Conservation (phyloP, 345 rosid genomes). For the Eucalyptus curtisii region DNA sequence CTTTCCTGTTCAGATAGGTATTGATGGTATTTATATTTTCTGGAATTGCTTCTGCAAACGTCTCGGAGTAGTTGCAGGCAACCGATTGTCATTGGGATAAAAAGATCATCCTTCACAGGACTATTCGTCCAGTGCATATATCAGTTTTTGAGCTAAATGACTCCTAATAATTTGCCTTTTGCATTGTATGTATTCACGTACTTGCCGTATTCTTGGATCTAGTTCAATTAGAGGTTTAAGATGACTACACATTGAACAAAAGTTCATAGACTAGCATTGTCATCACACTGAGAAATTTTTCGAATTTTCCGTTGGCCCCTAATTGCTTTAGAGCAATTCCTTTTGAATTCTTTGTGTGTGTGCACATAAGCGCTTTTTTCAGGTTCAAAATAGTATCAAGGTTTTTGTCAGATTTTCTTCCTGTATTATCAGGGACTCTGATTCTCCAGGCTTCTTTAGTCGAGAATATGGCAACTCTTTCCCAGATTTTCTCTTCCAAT, state of each 20-base stretch:
- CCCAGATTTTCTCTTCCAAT: not conserved
- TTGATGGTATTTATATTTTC: not conserved
- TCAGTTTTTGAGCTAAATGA: not conserved
- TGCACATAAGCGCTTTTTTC: not conserved
- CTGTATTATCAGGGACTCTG: too few relatives aligned
- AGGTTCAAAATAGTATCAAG: fast-evolving
- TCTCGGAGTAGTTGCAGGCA: not conserved
- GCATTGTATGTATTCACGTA: not conserved
- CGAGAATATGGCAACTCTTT: not conserved
- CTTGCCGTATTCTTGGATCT: not conserved
- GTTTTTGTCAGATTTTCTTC: too few relatives aligned
- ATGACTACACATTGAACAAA: not conserved
- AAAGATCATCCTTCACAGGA: not conserved
- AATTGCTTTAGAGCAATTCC: not conserved
- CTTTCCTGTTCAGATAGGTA: not conserved
- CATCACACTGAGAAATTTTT: not conserved
- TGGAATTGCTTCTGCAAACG: not conserved
- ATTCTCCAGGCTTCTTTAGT: not conserved
- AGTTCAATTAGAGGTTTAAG: not conserved
- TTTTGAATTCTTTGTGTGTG: not conserved
- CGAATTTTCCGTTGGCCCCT: not conserved
- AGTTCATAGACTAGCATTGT: not conserved
- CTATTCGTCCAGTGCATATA: not conserved
- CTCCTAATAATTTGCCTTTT: not conserved
- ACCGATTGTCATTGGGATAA: not conserved